These are phyloP conservation scores for Gossypium schwendimanii DNA, from an alignment of 441 rosid species.

Conservation along the genomic window DNA sequence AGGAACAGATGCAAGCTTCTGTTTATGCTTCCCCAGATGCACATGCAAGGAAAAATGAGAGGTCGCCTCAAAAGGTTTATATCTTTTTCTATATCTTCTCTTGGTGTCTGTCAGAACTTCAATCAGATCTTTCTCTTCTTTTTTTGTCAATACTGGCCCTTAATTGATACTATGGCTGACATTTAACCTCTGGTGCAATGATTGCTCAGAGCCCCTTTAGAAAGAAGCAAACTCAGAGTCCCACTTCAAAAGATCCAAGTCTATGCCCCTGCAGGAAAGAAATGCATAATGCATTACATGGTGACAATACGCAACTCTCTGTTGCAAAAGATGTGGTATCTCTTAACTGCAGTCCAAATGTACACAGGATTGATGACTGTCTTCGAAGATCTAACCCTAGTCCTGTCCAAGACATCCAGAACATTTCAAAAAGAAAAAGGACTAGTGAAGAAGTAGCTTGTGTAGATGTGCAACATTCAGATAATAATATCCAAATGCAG, in stretches of 20 bases:
- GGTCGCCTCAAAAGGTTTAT: conserved; percentile 35
- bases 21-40: conserved; percentile 27
- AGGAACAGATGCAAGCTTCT: conserved; percentile 28
- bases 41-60: conserved; percentile 22
- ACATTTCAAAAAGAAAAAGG: conserved; percentile 50
- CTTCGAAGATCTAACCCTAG: conserved; percentile 16
- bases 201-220: conserved; percentile 25
- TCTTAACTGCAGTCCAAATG: conserved; percentile 22
- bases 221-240: conserved; percentile 27
- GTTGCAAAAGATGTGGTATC: conserved; percentile 23
- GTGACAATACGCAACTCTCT: conserved; percentile 18
- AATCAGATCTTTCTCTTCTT: not conserved
- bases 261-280: conserved; percentile 24
- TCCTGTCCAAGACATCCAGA: conserved; percentile 27
- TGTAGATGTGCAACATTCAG: conserved; percentile 28
- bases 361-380: conserved; percentile 12
- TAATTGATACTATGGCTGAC: conserved; percentile 17
- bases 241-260: conserved; percentile 23
- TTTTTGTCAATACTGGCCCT: conserved; percentile 14
- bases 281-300: conserved; percentile 7
- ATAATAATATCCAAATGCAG: conserved; percentile 22
- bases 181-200: conserved; percentile 17
- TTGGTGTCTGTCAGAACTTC: not conserved
- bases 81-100: conserved; percentile 18
- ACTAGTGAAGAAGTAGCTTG: conserved; percentile 34